Percentiles rank a stretch among this genome's conserved stretches.
Evolutionary conservation across 2,329 filamentous ascomycete species (phyloP).

Genomic region (Diaporthe aspalathi): DNA sequence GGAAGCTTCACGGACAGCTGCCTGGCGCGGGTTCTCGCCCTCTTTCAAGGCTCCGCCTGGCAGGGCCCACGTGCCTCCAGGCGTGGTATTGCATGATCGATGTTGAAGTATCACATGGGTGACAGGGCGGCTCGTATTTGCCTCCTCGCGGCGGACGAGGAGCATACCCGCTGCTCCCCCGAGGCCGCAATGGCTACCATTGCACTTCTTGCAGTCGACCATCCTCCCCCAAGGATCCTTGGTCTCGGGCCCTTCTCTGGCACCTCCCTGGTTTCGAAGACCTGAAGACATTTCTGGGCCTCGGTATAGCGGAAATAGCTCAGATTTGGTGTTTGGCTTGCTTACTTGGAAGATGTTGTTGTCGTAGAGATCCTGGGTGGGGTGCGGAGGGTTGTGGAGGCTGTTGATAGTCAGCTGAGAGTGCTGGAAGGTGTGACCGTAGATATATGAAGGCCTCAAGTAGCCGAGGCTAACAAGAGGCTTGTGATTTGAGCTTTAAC

Average conservation of each 20-base stretch:
- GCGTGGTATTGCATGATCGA: neutral
- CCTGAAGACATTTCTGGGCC: neutral
- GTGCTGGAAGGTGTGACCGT: too few relatives aligned
- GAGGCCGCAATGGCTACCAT: neutral
- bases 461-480: too few relatives aligned
- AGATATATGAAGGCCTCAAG: too few relatives aligned
- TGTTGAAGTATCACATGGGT: constrained; percentile 16
- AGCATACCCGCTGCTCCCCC: constrained; percentile 26
- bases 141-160: constrained; percentile 16
- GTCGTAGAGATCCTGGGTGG: neutral
- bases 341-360: neutral
- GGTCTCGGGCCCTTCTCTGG: neutral
- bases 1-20: constrained; percentile 11
- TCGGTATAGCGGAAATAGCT: neutral
- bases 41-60: constrained; percentile 24
- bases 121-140: neutral
- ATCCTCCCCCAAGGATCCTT: neutral
- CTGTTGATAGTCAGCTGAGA: too few relatives aligned
- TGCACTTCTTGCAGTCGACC: neutral
- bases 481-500: too few relatives aligned
- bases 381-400: too few relatives aligned
- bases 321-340: neutral
- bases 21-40: neutral
- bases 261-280: neutral
- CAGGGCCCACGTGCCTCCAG: constrained; percentile 24